Conservation (phyloP, 371 early-diverging fungal genomes). For the Homolaphlyctis polyrhiza region DNA sequence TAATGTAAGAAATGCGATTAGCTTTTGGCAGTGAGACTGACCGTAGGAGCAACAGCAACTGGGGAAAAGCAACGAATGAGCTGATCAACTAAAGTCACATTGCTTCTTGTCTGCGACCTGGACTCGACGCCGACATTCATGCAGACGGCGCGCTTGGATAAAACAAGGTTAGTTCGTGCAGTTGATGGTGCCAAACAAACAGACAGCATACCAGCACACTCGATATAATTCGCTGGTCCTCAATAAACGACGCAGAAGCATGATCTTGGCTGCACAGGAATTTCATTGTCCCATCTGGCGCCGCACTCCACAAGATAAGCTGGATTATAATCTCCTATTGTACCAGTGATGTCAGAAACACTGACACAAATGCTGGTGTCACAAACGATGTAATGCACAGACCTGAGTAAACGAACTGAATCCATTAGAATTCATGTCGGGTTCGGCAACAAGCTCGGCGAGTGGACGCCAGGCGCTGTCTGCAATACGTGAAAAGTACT, state of each 20-base stretch:
- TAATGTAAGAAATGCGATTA: no score
- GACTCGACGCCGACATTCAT: slow-evolving; percentile 40
- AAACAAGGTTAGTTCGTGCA: neutral
- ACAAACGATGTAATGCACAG: slow-evolving; percentile 11
- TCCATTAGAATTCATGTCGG: slow-evolving; percentile 45
- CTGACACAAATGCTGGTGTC: no score
- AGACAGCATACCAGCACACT: no score
- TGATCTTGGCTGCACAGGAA: no score
- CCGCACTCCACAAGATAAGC: slow-evolving; percentile 4
- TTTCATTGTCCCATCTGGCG: no score
- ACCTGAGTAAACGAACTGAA: slow-evolving; percentile 68
- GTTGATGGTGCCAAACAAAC: no score
- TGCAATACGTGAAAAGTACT: no score
- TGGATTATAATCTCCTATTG: slow-evolving; percentile 2
- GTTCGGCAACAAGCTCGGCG: slow-evolving; percentile 48
- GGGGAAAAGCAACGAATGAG: slow-evolving; percentile 57
- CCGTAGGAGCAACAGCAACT: slow-evolving; percentile 49
- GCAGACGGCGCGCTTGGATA: slow-evolving; percentile 5
- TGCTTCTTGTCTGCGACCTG: slow-evolving; percentile 37
- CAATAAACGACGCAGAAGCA: no score
- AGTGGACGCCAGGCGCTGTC: slow-evolving; percentile 55
- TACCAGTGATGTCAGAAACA: neutral
- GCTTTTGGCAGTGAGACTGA: slow-evolving; percentile 29
- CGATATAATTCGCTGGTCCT: no score
- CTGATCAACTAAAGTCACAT: slow-evolving; percentile 50